Conservation (phyloP, 805 yeast genomes). For the Pichia deserticola region DNA sequence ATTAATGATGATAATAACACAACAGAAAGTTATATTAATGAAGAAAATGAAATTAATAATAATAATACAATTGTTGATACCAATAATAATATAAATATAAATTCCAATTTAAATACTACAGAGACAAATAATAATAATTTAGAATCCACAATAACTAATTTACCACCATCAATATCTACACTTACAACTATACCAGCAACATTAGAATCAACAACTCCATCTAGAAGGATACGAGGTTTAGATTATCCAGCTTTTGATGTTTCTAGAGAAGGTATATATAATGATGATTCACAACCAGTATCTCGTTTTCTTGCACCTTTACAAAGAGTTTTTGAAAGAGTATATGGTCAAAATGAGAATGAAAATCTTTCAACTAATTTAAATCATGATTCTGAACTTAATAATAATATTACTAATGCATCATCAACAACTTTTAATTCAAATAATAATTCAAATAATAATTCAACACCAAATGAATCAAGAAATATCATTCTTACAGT, state of each 20-base stretch:
- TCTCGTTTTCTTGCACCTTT: conserved; percentile 21
- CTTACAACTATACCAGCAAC: too few species aligned
- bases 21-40: neutral
- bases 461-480: conserved; percentile 14
- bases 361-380: too few species aligned
- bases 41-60: neutral
- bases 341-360: neutral
- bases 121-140: too few species aligned
- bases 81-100: neutral
- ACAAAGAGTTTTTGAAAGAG: conserved; percentile 17
- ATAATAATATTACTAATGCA: neutral
- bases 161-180: too few species aligned
- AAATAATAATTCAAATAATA: too few species aligned
- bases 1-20: neutral
- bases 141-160: too few species aligned
- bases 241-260: conserved; percentile 33
- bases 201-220: neutral
- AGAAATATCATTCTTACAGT: conserved; percentile 36
- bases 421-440: too few species aligned
- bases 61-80: neutral
- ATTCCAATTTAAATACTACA: too few species aligned
- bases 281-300: conserved; percentile 18
- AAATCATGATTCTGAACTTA: neutral
- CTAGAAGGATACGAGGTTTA: conserved; percentile 24
- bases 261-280: conserved; percentile 25